Base-by-base conservation (phyloP, 495 filamentous ascomycete genomes). In the Parathielavia appendiculata region DNA sequence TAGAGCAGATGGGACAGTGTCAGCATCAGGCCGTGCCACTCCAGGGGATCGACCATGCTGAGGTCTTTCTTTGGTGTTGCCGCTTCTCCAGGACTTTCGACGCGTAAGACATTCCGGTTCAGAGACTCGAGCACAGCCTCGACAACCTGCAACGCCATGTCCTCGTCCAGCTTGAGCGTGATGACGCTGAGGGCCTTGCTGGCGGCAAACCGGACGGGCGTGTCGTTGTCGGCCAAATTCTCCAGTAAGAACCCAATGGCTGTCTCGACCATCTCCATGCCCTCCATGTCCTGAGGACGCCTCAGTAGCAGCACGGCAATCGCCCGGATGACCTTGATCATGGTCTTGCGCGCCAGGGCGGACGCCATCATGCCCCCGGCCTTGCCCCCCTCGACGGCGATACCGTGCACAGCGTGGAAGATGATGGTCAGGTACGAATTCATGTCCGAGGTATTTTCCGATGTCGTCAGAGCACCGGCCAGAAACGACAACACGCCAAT, bases 131-230 rank as follows among this genome's bases (percentile, higher is more conserved):
- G 79, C 34, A 97, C 83, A 0, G 90, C 90, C 58, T 96, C 88
- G 22, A 96, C 85, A 17, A 97, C 85, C 52, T 97, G 86, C 0
- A 81, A 78, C 0, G 86, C 90, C 85, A 96, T 91, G 13, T 86
- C 86, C 0, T 82, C 67, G 32, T 91, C 83, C 5, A 98, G 73
- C 63, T 88, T 88, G 51, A 89, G 72, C 0, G 91, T 85, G 61
- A 97, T 83, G 30, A 95, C 80, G 61, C 90, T 95, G 48, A 97
- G 80, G 14, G 91, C 87, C 73, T 99, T 99, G 71, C 90, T 95
- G 11, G 92, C 89, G 36, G 92, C 87, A 69, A 95, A 83, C 39
- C 93, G 79, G 32, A 97, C 90, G 8, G 89, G 87, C 0, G 92
- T 97, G 62, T 96, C 90, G 57, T 89, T 87, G 65, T 97, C 92